Conservation (phyloP, 2,329 filamentous ascomycete genomes). For the Fonsecaea multimorphosa region DNA sequence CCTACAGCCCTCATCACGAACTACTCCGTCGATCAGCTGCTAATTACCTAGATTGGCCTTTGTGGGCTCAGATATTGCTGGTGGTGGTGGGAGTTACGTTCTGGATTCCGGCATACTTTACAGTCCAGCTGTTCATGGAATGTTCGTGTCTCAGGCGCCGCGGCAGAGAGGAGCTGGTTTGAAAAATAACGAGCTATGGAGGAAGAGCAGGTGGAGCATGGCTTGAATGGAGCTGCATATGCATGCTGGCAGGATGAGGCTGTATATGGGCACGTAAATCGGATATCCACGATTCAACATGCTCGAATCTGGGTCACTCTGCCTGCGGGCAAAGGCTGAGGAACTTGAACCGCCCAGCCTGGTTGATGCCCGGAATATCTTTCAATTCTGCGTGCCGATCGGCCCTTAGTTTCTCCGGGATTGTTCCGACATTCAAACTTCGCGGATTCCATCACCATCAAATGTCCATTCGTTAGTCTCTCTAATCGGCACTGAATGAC, state of each 20-base stretch:
- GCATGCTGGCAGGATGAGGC: too few relatives aligned
- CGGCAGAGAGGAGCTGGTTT: background rate
- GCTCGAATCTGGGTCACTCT: too few relatives aligned
- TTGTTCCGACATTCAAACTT: background rate
- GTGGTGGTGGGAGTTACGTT: constrained; percentile 27
- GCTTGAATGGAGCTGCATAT: background rate
- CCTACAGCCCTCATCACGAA: background rate
- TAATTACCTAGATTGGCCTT: constrained; percentile 29
- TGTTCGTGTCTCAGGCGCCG: constrained; percentile 19
- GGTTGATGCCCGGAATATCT: background rate
- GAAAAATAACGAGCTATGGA: background rate
- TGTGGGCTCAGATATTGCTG: constrained; percentile 34
- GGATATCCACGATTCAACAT: too few relatives aligned
- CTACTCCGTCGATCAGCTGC: constrained; percentile 14
- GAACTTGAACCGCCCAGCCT: too few relatives aligned
- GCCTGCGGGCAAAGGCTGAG: too few relatives aligned
- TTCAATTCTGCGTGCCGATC: background rate
- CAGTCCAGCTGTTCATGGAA: constrained; percentile 27
- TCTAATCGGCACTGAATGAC: background rate
- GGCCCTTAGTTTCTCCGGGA: background rate
- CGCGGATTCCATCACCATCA: background rate
- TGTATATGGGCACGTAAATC: too few relatives aligned
- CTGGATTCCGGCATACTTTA: constrained; percentile 34
- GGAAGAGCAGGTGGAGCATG: background rate
- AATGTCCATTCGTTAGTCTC: background rate